Evolutionary conservation across 306 rosid genomes (phyloP).

Genomic region (Carpinus fangiana): DNA sequence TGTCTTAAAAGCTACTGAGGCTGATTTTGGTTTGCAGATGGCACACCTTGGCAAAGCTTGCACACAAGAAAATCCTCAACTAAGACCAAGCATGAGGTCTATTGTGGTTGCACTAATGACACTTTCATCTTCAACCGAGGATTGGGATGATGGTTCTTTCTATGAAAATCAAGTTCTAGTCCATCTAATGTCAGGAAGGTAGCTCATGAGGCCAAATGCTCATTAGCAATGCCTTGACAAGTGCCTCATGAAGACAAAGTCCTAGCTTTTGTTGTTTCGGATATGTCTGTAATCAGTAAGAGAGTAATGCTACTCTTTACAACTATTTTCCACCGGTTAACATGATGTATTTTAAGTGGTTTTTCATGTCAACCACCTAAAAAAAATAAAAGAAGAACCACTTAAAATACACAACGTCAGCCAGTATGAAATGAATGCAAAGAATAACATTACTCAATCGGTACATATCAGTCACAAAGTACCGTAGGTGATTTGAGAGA

Average conservation of each 20-base stretch:
- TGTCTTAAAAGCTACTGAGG: not conserved
- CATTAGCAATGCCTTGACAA: conserved; percentile 1
- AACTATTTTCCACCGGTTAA: too few species aligned
- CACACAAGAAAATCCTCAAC: conserved; percentile 73
- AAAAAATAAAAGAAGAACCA: too few species aligned
- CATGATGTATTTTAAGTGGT: too few species aligned
- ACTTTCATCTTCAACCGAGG: conserved; percentile 63
- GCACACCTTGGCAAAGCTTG: conserved; percentile 69
- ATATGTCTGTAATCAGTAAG: not conserved
- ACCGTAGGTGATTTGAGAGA: not conserved
- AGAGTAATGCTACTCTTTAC: too few species aligned
- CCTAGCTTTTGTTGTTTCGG: not conserved
- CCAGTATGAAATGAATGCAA: too few species aligned
- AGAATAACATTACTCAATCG: too few species aligned
- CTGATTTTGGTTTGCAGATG: conserved; percentile 43
- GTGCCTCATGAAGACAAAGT: conserved; percentile 15
- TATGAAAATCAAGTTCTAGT: conserved; percentile 52
- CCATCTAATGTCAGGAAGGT: conserved; percentile 56
- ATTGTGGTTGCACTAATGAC: conserved; percentile 69
- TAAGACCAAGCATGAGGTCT: conserved; percentile 89
- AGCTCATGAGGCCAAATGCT: not conserved
- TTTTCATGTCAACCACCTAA: too few species aligned
- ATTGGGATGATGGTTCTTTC: conserved; percentile 71
- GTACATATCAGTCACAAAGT: not conserved
- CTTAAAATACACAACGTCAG: too few species aligned